Conservation (phyloP, 2,329 filamentous ascomycete species). For the Aspergillus brasiliensis region DNA sequence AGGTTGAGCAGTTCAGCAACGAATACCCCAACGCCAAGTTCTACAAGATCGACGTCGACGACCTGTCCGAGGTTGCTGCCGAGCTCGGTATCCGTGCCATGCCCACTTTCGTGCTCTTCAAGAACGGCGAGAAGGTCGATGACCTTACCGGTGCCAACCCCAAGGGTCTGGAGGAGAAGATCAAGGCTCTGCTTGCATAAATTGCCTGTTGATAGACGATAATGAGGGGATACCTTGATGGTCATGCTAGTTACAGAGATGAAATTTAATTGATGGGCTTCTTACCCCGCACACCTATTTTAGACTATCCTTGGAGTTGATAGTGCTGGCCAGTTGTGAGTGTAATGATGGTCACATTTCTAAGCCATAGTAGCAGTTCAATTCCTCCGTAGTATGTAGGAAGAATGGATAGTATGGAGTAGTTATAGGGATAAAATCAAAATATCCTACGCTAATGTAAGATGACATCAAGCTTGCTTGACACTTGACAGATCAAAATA, state of each 20-base stretch:
- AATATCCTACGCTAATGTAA: too few relatives aligned
- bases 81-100: constrained; percentile 84
- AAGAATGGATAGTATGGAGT: too few relatives aligned
- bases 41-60: constrained; percentile 89
- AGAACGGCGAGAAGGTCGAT: constrained; percentile 70
- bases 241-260: neutral
- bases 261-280: neutral
- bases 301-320: too few relatives aligned
- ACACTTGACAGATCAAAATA: too few relatives aligned
- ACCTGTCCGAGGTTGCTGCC: constrained; percentile 71
- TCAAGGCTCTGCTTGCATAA: constrained; percentile 28
- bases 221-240: neutral
- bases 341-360: neutral
- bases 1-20: constrained; percentile 66
- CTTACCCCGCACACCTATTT: neutral
- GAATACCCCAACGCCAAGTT: constrained; percentile 66
- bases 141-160: constrained; percentile 83
- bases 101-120: constrained; percentile 88
- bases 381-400: too few relatives aligned
- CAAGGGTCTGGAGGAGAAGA: constrained; percentile 57
- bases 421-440: too few relatives aligned
- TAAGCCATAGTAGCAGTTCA: neutral
- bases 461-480: too few relatives aligned
- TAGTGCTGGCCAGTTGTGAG: too few relatives aligned
- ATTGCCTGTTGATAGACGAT: constrained; percentile 5